phyloP scores from a whole-genome alignment of 75 land plant species.

The Sequoia sempervirens region DNA sequence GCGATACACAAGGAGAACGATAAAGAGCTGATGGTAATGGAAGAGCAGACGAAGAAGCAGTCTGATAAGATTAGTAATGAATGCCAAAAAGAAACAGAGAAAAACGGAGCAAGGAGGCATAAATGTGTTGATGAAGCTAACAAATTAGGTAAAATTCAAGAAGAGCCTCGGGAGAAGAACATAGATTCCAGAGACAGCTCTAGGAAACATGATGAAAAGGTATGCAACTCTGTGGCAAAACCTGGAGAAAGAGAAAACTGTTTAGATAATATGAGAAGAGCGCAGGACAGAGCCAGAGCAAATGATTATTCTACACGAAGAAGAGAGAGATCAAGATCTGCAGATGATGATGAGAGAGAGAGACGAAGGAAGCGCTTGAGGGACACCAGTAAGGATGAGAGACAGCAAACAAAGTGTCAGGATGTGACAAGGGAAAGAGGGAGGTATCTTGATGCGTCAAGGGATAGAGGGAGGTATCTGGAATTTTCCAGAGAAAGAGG shows the following conservation, averaged over 20 bases:
- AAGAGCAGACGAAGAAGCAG: neutral
- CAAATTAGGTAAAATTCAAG: neutral
- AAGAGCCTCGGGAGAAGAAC: neutral
- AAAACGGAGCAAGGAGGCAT: neutral
- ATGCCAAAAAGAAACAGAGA: neutral
- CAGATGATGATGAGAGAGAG: conserved; percentile 10
- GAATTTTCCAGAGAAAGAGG: conserved; percentile 10
- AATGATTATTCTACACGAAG: conserved; percentile 5
- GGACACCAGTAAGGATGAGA: neutral
- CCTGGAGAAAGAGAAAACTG: neutral
- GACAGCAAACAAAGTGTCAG: neutral
- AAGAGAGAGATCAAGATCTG: conserved; percentile 16
- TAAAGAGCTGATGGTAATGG: neutral
- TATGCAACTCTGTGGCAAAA: neutral
- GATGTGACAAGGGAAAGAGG: conserved; percentile 1
- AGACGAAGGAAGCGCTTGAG: conserved; percentile 6
- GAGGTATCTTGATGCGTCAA: neutral
- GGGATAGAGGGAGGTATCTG: neutral
- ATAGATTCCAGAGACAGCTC: neutral
- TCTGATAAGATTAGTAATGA: conserved; percentile 4
- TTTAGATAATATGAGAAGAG: neutral
- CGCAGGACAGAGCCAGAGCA: conserved; percentile 3
- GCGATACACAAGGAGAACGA: neutral
- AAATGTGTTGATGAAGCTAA: neutral
- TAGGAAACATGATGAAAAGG: conserved; percentile 6